Evolutionary conservation across 352 stramenopile genomes (phyloP).

Genomic region (Globisporangium emineosum): DNA sequence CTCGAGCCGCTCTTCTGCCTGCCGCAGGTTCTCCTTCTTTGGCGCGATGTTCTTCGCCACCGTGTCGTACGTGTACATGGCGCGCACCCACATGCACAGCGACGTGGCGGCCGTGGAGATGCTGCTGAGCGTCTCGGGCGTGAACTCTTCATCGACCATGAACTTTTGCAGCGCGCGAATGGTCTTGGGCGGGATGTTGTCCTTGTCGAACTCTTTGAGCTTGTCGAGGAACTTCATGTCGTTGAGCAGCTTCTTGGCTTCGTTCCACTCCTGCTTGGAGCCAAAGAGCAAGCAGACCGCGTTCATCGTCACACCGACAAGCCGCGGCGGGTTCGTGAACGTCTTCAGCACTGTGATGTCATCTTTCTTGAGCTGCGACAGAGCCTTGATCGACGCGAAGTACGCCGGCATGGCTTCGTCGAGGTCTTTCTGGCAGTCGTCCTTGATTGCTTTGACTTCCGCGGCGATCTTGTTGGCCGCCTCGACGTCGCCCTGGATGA

Average conservation of each 20-base stretch:
- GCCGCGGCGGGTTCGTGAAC: slow-evolving; percentile 87
- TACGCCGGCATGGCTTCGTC: slow-evolving; percentile 93
- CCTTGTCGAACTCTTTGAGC: slow-evolving; percentile 86
- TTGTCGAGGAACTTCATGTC: slow-evolving; percentile 92
- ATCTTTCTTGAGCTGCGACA: slow-evolving; percentile 91
- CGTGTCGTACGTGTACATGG: slow-evolving; percentile 93
- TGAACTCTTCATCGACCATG: slow-evolving; percentile 89
- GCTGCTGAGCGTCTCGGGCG: slow-evolving; percentile 85
- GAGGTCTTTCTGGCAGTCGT: slow-evolving; percentile 92
- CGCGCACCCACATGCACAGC: slow-evolving; percentile 93
- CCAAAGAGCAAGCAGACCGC: slow-evolving; percentile 90
- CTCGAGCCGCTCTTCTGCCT: slow-evolving; percentile 84
- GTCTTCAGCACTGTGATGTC: slow-evolving; percentile 91
- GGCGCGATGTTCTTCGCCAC: slow-evolving; percentile 93
- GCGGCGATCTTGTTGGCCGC: slow-evolving; percentile 89
- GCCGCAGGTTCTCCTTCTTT: slow-evolving; percentile 90
- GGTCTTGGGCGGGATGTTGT: slow-evolving; percentile 85
- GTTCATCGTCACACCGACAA: slow-evolving; percentile 91
- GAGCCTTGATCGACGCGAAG: slow-evolving; percentile 87
- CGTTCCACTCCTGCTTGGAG: slow-evolving; percentile 89
- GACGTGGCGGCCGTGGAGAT: slow-evolving; percentile 90
- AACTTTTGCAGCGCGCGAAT: slow-evolving; percentile 90
- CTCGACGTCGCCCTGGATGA: slow-evolving; percentile 90
- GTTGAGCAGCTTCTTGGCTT: slow-evolving; percentile 89
- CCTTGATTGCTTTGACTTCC: slow-evolving; percentile 92